phyloP scores from a whole-genome alignment of 208 protist genomes.

The Acanthamoeba triangularis region DNA sequence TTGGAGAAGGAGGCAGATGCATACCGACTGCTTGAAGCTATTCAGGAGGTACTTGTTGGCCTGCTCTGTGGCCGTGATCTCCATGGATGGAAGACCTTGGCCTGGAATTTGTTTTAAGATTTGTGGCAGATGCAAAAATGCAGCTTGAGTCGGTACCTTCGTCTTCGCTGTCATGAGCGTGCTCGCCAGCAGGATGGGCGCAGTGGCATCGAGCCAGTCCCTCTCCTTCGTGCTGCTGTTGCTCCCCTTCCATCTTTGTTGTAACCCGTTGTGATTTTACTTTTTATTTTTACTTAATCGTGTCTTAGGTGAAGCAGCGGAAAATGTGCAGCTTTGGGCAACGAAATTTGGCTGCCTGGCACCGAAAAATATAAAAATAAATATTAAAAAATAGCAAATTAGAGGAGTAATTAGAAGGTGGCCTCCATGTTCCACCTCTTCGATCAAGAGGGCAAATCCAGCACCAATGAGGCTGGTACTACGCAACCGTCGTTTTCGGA shows the following conservation, averaged over 20 bases:
- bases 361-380: slow-evolving; percentile 10
- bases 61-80: slow-evolving; percentile 50
- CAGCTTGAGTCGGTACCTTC: background rate
- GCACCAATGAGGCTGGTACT: background rate
- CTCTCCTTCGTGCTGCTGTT: background rate
- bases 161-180: background rate
- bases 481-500: background rate
- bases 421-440: slow-evolving; percentile 34
- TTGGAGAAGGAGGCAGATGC: background rate
- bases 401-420: background rate
- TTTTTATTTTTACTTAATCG: background rate
- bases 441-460: background rate
- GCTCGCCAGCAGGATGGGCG: background rate
- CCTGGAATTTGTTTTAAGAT: background rate
- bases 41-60: slow-evolving; percentile 40
- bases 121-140: too few species aligned
- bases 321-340: background rate
- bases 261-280: background rate
- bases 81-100: background rate
- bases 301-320: background rate
- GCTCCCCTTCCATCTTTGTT: background rate
- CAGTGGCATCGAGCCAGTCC: background rate
- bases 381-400: slow-evolving; percentile 47
- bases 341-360: background rate
- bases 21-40: slow-evolving; percentile 41